Conservation (phyloP, 2,329 filamentous ascomycete species). For the Corinectria fuckeliana region DNA sequence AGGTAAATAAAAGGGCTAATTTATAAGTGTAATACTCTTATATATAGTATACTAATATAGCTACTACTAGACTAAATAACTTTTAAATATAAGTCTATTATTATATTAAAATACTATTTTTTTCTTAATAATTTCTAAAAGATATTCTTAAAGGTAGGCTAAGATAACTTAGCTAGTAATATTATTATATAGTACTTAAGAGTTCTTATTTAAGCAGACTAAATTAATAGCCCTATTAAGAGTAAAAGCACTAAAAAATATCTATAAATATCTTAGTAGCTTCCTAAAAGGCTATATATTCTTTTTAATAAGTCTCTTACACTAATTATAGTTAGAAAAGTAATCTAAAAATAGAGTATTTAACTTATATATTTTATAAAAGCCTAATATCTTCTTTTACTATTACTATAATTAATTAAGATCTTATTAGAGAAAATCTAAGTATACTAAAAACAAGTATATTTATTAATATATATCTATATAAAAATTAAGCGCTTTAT, state of each 20-base stretch:
- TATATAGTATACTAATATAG: background rate
- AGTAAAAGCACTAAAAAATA: background rate
- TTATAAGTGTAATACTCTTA: background rate
- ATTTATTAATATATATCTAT: background rate
- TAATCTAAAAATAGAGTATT: background rate
- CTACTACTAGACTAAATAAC: background rate
- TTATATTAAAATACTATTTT: background rate
- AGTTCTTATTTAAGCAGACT: background rate
- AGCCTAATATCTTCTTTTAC: background rate
- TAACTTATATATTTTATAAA: background rate
- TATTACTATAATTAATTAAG: background rate
- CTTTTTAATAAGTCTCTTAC: background rate
- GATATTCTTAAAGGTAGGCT: background rate
- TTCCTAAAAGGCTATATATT: background rate
- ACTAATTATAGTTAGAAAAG: background rate
- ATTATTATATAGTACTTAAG: background rate
- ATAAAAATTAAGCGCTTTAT: background rate
- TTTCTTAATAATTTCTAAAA: background rate
- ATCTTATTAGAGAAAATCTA: background rate
- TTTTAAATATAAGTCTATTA: too few species aligned
- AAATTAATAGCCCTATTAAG: background rate
- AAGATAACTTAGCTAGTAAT: background rate
- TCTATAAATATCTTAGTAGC: background rate
- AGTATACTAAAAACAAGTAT: background rate
- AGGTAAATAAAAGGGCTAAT: slow-evolving; percentile 13